A percentile compares a stretch with the other conserved stretches of the same genome.
Conservation (phyloP, 768 basidiomycete species). For the Hygrocybe punicea region DNA sequence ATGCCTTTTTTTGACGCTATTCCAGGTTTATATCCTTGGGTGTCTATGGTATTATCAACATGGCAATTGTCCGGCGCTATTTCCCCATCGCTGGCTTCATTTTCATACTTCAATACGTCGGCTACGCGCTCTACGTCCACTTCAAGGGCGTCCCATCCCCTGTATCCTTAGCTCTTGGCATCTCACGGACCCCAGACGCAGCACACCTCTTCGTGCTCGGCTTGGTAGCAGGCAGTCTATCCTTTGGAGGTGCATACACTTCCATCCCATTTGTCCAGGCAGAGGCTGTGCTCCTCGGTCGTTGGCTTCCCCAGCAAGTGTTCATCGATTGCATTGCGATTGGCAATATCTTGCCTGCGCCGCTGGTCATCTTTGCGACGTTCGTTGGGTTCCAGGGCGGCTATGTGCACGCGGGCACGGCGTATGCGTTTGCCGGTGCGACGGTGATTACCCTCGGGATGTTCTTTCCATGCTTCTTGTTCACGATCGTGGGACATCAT, state of each 20-base stretch:
- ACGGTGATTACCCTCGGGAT: constrained; percentile 1
- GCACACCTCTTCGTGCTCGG: constrained; percentile 3
- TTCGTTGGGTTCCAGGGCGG: constrained; percentile 7
- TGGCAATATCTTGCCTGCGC: neutral
- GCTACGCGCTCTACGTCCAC: constrained; percentile 1
- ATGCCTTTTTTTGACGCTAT: neutral
- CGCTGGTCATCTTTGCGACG: constrained; percentile 3
- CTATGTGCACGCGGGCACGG: neutral
- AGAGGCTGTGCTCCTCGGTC: neutral
- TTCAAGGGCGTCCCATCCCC: constrained; percentile 6
- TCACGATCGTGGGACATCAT: constrained; percentile 7
- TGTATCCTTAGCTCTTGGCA: constrained; percentile 4
- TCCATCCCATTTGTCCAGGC: constrained; percentile 1
- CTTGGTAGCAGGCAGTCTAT: neutral
- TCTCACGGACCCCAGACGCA: neutral
- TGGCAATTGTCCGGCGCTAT: neutral
- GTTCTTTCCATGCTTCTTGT: constrained; percentile 6
- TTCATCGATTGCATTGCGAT: constrained; percentile 8
- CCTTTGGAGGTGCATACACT: constrained; percentile 1
- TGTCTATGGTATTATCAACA: constrained; percentile 6
- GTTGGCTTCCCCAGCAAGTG: constrained; percentile 1
- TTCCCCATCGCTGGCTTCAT: constrained; percentile 1
- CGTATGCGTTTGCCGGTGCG: constrained; percentile 5
- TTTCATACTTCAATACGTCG: constrained; percentile 6
- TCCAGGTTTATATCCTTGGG: constrained; percentile 4